phyloP scores from a whole-genome alignment of 2,329 filamentous ascomycete species.

The Xylariaceae sp. region DNA sequence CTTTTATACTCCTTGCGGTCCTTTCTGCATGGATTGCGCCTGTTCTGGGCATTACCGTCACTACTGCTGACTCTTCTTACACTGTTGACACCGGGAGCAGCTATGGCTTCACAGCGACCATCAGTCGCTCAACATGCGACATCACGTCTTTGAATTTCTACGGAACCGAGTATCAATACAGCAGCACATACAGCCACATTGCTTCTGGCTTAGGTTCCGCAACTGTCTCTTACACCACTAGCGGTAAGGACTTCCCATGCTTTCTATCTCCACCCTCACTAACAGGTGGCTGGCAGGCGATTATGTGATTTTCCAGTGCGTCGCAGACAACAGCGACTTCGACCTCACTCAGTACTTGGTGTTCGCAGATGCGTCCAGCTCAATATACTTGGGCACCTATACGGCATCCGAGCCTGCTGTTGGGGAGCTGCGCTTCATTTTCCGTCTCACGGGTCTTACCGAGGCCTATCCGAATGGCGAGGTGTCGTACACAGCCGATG shows the following conservation, averaged over 20 bases:
- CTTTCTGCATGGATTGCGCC: slow-evolving; percentile 30
- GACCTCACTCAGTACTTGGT: slow-evolving; percentile 57
- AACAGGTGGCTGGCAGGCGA: slow-evolving; percentile 47
- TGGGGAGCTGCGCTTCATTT: slow-evolving; percentile 57
- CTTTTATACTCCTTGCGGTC: slow-evolving; percentile 15
- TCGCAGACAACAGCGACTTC: slow-evolving; percentile 46
- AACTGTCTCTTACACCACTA: slow-evolving; percentile 46
- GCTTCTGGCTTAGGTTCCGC: slow-evolving; percentile 54
- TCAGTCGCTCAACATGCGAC: slow-evolving; percentile 48
- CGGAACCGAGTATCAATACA: slow-evolving; percentile 54
- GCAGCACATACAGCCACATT: slow-evolving; percentile 52
- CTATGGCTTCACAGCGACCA: slow-evolving; percentile 34
- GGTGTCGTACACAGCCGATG: slow-evolving; percentile 51
- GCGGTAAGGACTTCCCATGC: slow-evolving; percentile 38
- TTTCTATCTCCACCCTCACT: slow-evolving; percentile 40
- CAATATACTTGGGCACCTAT: slow-evolving; percentile 55
- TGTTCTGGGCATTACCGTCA: slow-evolving; percentile 32
- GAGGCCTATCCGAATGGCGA: slow-evolving; percentile 45
- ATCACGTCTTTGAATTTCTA: slow-evolving; percentile 56
- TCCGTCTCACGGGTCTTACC: slow-evolving; percentile 38
- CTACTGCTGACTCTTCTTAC: slow-evolving; percentile 25
- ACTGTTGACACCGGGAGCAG: slow-evolving; percentile 33
- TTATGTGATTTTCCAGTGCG: slow-evolving; percentile 57
- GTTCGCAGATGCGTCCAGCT: slow-evolving; percentile 50
- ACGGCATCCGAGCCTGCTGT: slow-evolving; percentile 49